Conservation (phyloP, 176 grass and related monocot species). For the Eleusine coracana region DNA sequence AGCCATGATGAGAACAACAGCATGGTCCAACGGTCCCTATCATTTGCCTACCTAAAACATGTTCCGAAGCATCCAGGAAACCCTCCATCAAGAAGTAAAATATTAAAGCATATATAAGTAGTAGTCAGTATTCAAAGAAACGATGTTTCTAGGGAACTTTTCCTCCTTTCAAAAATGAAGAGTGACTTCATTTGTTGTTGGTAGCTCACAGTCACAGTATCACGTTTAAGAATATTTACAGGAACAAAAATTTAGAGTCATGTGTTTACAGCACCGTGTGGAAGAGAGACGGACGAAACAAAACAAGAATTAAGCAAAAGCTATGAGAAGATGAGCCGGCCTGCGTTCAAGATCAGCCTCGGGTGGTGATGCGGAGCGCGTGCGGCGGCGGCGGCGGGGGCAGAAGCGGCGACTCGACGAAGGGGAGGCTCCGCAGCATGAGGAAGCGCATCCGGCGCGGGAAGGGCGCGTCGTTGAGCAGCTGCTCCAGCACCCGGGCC, state of each 20-base stretch:
- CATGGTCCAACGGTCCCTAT: neutral
- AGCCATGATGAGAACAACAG: neutral
- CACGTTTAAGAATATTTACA: conserved; percentile 35
- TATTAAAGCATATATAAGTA: no score
- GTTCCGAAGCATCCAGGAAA: conserved; percentile 10
- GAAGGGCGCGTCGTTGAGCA: conserved; percentile 68
- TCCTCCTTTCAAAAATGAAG: neutral
- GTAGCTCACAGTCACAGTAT: neutral
- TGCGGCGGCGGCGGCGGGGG: conserved; percentile 58
- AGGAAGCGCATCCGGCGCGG: conserved; percentile 85
- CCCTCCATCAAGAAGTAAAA: no score
- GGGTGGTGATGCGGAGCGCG: conserved; percentile 56
- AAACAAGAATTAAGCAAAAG: neutral
- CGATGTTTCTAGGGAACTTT: neutral
- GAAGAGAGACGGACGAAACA: neutral
- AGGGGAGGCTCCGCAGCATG: conserved; percentile 91
- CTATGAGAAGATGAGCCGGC: neutral
- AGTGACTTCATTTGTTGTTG: neutral
- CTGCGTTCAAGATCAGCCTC: conserved; percentile 12
- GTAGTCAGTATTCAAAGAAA: neutral
- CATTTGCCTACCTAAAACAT: neutral
- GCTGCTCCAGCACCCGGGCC: conserved; percentile 75
- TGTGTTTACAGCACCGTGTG: neutral
- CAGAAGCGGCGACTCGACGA: conserved; percentile 53
- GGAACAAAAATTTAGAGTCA: neutral